Percentiles rank a stretch among this genome's conserved stretches.
These are phyloP conservation scores for Talaromyces sp. DNA, from an alignment of 2,329 filamentous ascomycete species.

Conservation along the genomic window DNA sequence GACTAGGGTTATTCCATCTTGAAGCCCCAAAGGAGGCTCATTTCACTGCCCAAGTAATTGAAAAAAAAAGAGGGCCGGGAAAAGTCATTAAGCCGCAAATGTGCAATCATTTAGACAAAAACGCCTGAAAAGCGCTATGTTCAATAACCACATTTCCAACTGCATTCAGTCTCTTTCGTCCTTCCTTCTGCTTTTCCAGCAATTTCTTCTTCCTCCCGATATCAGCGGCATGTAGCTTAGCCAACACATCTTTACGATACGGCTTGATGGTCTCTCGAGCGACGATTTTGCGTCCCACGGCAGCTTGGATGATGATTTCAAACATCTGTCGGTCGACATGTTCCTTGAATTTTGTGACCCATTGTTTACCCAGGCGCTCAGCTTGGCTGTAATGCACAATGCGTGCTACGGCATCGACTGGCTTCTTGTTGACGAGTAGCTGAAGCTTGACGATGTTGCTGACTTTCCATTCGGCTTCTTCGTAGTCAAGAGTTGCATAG, in stretches of 20 bases:
- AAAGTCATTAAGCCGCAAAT: not conserved
- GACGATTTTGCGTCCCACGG: conserved; percentile 75
- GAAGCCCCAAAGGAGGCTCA: not conserved
- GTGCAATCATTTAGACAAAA: conserved; percentile 67
- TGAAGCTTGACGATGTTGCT: conserved; percentile 85
- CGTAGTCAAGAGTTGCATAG: conserved; percentile 94
- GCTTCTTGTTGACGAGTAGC: conserved; percentile 85
- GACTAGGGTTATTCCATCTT: not conserved
- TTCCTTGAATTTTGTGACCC: conserved; percentile 95
- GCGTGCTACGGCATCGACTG: conserved; percentile 91
- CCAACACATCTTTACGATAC: conserved; percentile 90
- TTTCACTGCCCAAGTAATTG: not conserved
- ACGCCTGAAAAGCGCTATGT: conserved; percentile 90
- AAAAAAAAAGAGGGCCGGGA: not conserved
- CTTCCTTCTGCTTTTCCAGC: conserved; percentile 94
- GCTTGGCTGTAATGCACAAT: conserved; percentile 81
- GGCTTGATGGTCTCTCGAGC: conserved; percentile 94
- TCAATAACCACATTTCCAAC: conserved; percentile 92
- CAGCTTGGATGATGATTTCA: conserved; percentile 91
- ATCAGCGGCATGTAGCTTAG: conserved; percentile 90
- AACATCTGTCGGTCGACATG: conserved; percentile 97
- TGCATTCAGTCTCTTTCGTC: conserved; percentile 75
- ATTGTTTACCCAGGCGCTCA: conserved; percentile 74
- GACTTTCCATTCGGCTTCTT: conserved; percentile 82
- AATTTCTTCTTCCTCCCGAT: conserved; percentile 78